Evolutionary conservation across 169 alveolate genomes (phyloP), one percentile per base, ranked within the genome.

Genomic region (Amoebophrya sp.): DNA sequence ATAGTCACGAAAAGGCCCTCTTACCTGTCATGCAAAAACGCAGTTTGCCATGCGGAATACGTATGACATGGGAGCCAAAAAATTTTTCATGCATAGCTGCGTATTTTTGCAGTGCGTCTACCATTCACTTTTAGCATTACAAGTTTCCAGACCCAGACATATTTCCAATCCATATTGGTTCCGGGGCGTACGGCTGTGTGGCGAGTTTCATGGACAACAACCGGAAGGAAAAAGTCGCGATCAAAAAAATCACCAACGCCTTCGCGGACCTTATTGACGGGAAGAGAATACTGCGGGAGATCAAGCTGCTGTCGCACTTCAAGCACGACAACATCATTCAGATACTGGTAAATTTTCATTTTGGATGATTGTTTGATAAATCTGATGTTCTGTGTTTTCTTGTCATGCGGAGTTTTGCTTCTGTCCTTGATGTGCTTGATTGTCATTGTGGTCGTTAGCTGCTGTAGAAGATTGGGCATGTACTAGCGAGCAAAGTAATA

Each of bases 181-280:
- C 94, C 38, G 95, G 95, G 40, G 95, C 95, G 32, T 93, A 93
- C 77, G 95, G 95, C 14, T 92, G 94, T 77, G 95, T 93, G 29
- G 95, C 90, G 41, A 89, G 93, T 38, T 66, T 66, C 32, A 7
- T 66, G 83, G 32, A 66, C 83, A 66, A 2, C 35, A 25, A 66
- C 32, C 12, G 32, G 83, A 66, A 92, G 32, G 55, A 91, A 32
- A 95, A 94, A 93, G 96, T 96, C n/a, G 97, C 97, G 18, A 95
- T 96, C 40, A 96, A 96, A 77, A 96, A 96, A 94, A 94, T 96
- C 23, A 91, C 95, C 77, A 96, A 97, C 90, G 98, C 98, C 40
- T 97, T 95, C 94, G 96, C 96, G 40, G 98, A 96, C 92, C 92
- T 96, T 39, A 95, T 96, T 2, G 98, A 96, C 94, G 97, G 97